Evolutionary conservation across 768 basidiomycete species (phyloP), one percentile per base, ranked within the genome.

Genomic region (Russula dissimulans): DNA sequence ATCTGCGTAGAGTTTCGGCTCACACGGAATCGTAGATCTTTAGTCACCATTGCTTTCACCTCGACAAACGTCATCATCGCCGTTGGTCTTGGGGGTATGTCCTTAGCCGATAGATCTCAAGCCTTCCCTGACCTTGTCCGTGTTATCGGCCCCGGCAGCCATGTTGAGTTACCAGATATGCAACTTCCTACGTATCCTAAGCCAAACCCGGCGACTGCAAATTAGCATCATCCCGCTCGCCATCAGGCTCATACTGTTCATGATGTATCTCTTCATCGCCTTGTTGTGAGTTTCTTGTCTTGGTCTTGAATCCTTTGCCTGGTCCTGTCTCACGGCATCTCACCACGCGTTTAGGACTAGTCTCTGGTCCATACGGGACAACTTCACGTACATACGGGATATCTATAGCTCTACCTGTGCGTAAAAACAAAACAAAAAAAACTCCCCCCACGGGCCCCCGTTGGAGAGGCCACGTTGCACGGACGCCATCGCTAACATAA

Each of bases 381-480:
- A 10, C 2, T 3, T 55, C 9, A 55, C 59, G 2, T 54, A 26
- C 42, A 31, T 49, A n/a, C 59, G 59, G 34, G 59, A 60, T 26
- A 55, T 60, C 59, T 60, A 60, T 38, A 54, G 34, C 22, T 52
- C 61, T 10, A 62, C 56, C 17, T 59, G 60, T 61, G 43, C 55
- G 55, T 61, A 44, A 15, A 4, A 14, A 41, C 39, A 41, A 36
- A 45, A 34, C 22, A 36, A 29, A 17, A 15, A 47, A n/a, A 29
- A 39, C 50, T 6, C 10, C 38, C 31, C 15, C 8, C 18, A 7
- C 29, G 26, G 44, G 45, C 34, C 34, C 34, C 34, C 34, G 34
- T n/a, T n/a, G n/a, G n/a, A n/a, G n/a, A n/a, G n/a, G n/a, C n/a
- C n/a, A 26, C 2, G 34, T 36, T 1, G 34, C 34, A 10, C 10